Conservation (phyloP, 2,329 filamentous ascomycete species). For the Colletotrichum tropicale region DNA sequence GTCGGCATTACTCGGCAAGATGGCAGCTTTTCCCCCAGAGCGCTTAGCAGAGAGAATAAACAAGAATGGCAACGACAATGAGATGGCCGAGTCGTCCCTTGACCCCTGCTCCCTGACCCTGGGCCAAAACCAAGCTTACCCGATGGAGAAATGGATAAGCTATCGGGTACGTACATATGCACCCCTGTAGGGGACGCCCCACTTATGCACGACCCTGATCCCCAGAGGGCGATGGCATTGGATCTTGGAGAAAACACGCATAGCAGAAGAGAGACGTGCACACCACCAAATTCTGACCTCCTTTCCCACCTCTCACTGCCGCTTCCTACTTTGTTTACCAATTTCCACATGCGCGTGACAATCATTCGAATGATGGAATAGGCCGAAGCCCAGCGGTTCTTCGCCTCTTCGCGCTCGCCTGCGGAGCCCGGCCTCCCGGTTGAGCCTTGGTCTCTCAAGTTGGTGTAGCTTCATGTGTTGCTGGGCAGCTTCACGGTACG, state of each 20-base stretch:
- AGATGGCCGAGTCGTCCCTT: not conserved
- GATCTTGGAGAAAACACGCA: slow-evolving; percentile 6
- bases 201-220: slow-evolving; percentile 1
- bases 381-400: not conserved
- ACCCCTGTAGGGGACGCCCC: not conserved
- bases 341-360: slow-evolving; percentile 10
- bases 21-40: not conserved
- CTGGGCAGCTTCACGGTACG: not conserved
- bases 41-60: not conserved
- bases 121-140: not conserved
- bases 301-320: not conserved
- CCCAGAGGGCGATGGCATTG: not conserved
- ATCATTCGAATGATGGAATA: not conserved
- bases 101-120: not conserved
- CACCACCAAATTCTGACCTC: not conserved
- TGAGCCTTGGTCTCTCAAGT: not conserved
- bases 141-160: not conserved
- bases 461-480: not conserved
- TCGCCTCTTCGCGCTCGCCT: not conserved
- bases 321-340: not conserved
- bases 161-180: not conserved
- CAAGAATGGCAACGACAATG: not conserved
- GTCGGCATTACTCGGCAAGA: not conserved
- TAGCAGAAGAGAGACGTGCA: not conserved
- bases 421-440: not conserved